Percentiles rank a stretch among this genome's conserved stretches.
Conservation (phyloP, 75 land plant genomes). For the Cryptomeria japonica region DNA sequence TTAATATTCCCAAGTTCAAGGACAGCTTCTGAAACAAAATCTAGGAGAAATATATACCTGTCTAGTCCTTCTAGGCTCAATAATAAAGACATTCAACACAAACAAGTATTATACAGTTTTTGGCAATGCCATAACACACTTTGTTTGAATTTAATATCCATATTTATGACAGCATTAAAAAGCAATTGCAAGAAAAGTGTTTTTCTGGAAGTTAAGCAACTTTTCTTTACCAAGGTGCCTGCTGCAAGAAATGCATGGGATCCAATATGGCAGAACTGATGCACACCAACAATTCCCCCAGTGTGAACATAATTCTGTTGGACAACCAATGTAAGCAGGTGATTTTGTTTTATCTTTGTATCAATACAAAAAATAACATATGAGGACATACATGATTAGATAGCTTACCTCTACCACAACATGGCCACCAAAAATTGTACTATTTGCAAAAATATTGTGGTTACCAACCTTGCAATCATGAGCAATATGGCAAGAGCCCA, state of each 20-base stretch:
- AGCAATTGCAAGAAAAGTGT: background rate
- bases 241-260: slow-evolving; percentile 85
- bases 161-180: background rate
- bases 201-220: background rate
- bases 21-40: background rate
- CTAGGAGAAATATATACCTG: background rate
- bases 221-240: slow-evolving; percentile 73
- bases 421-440: slow-evolving; percentile 88
- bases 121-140: background rate
- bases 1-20: background rate
- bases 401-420: slow-evolving; percentile 78
- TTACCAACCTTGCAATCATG: slow-evolving; percentile 93
- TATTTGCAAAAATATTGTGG: slow-evolving; percentile 88
- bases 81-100: background rate
- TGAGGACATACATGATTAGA: background rate
- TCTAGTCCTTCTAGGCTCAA: background rate
- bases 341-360: background rate
- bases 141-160: background rate
- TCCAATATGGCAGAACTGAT: slow-evolving; percentile 85
- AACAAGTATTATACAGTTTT: background rate
- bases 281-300: slow-evolving; percentile 79
- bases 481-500: slow-evolving; percentile 96
- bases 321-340: background rate
- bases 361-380: background rate
- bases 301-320: slow-evolving; percentile 78